Percentiles rank a stretch among this genome's conserved stretches.
These are phyloP conservation scores for Mucor irregularis DNA, from an alignment of 371 early-diverging fungal genomes.

Conservation along the genomic window DNA sequence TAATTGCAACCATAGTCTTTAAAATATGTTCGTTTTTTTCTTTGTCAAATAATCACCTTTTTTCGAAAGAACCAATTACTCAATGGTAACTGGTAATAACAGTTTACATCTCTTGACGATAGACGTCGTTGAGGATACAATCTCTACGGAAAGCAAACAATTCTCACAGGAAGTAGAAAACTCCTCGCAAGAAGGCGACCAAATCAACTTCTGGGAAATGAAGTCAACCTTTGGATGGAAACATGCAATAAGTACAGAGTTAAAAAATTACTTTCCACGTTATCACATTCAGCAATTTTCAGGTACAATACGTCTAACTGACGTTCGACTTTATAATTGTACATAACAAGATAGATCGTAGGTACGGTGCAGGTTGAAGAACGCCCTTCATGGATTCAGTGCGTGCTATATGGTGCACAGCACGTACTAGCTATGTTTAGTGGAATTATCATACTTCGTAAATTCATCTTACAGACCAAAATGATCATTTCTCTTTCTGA, in stretches of 20 bases:
- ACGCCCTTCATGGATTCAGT: slow-evolving; percentile 35
- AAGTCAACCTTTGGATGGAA: background rate
- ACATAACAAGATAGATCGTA: background rate
- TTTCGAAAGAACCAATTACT: no score
- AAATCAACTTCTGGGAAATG: background rate
- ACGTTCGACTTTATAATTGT: background rate
- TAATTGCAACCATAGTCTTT: no score
- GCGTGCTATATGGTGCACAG: slow-evolving; percentile 44
- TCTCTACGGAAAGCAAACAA: no score
- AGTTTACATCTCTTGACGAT: no score
- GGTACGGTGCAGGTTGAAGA: slow-evolving; percentile 43
- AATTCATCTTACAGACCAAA: background rate
- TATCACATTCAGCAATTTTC: slow-evolving; percentile 15
- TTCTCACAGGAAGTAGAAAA: no score
- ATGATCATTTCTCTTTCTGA: background rate
- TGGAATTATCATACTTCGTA: slow-evolving; percentile 46
- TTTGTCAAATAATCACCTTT: no score
- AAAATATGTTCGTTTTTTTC: no score
- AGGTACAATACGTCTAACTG: slow-evolving; percentile 1
- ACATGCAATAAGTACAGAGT: slow-evolving; percentile 10
- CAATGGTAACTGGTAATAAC: no score
- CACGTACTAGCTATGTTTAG: slow-evolving; percentile 62
- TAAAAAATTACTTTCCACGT: slow-evolving; percentile 29
- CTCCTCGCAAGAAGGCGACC: no score
- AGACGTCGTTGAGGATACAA: no score